Evolutionary conservation across 1,139 yeast genomes (phyloP).

Genomic region (Insectozyma bohioensis): DNA sequence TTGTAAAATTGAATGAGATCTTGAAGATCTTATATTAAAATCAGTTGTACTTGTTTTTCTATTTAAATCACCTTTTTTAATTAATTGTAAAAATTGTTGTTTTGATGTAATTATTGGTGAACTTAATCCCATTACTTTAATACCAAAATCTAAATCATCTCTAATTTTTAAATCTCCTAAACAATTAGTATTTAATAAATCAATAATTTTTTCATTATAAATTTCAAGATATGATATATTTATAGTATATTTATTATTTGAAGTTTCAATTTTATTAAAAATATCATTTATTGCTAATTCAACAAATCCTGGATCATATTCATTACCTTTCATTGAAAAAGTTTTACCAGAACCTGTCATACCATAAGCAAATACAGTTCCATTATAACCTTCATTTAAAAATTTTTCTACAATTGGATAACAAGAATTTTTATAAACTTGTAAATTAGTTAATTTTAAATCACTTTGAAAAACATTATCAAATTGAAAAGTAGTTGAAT

Average conservation of each 20-base stretch:
- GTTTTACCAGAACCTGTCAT: slow-evolving; percentile 91
- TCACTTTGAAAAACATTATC: slow-evolving; percentile 70
- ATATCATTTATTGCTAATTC: slow-evolving; percentile 70
- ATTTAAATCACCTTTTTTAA: slow-evolving; percentile 68
- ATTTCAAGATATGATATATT: slow-evolving; percentile 80
- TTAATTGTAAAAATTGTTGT: slow-evolving; percentile 59
- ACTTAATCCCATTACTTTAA: slow-evolving; percentile 72
- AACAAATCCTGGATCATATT: slow-evolving; percentile 72
- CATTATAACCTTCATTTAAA: slow-evolving; percentile 73
- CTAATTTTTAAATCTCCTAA: slow-evolving; percentile 61
- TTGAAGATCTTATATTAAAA: slow-evolving; percentile 77
- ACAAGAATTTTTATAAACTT: slow-evolving; percentile 64
- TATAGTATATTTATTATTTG: slow-evolving; percentile 39
- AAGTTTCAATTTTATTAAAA: slow-evolving; percentile 48
- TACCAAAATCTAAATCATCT: slow-evolving; percentile 74
- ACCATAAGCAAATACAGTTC: slow-evolving; percentile 94
- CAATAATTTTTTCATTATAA: slow-evolving; percentile 83
- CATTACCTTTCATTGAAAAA: slow-evolving; percentile 80
- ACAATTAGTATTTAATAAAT: slow-evolving; percentile 37
- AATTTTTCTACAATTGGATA: slow-evolving; percentile 63
- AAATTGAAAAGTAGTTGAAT: slow-evolving; percentile 59
- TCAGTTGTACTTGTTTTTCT: slow-evolving; percentile 89
- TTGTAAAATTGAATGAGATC: slow-evolving; percentile 91
- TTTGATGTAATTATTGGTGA: slow-evolving; percentile 58
- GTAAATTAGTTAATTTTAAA: slow-evolving; percentile 44